Evolutionary conservation across 495 filamentous ascomycete species (phyloP), one percentile per base, ranked within the genome.

Genomic region (Rusavskia elegans): DNA sequence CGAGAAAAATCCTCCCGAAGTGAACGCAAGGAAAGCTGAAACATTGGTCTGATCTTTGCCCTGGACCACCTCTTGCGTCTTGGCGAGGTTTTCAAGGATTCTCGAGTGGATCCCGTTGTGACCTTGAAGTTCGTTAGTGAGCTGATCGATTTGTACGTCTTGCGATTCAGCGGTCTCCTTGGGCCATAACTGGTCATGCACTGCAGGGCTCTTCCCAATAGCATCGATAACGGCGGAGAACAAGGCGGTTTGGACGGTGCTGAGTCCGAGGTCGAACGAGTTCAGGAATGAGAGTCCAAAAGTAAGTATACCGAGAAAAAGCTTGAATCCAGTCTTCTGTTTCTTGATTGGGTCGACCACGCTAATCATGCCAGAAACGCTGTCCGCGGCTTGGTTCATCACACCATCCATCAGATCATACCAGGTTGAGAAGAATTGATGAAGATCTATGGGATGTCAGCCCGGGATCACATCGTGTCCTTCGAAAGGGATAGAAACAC

Each of bases 11-110:
- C 50, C 50, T 17, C 30, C 41, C 4, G 39, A n/a, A 8, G 50
- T 30, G 20, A 53, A 53, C 9, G 50, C 50, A 20, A 53, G 38
- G 40, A 53, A 53, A 13, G 39, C 20, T 4, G 50, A 53, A 10
- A 45, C 41, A 20, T 53, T 39, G 2, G 19, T 53, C 30, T 53
- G 50, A 35, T 45, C 20, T 4, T 17, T 13, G 8, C 50, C 50
- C 36, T 32, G 50, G 9, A 53, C 40, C 7, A 45, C 39, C 6
- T 45, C 29, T 11, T 45, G 50, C 17, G 39, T 36, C 1, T 30
- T 17, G 20, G 13, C 14, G 27, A 45, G 32, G 16, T 53, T 53
- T 5, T 41, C 49, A 16, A 39, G 49, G 9, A 51, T 38, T n/a
- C n/a, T n/a, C n/a, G 29, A 23, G 30, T 41, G 38, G 19, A 51